phyloP scores from a whole-genome alignment of 768 basidiomycete species.

The Kwoniella sp. region DNA sequence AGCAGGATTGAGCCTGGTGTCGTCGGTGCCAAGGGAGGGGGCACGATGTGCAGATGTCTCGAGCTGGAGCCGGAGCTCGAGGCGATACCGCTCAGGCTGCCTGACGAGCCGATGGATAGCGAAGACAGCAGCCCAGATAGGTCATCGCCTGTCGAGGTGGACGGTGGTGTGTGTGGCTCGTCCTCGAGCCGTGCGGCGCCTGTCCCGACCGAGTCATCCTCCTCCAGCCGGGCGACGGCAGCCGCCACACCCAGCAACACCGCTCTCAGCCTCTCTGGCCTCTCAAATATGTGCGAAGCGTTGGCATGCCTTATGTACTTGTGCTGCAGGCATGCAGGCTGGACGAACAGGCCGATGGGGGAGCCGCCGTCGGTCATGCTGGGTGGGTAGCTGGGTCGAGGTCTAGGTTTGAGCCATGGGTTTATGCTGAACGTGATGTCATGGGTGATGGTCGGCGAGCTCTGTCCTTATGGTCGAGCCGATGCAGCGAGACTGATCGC shows the following conservation, averaged over 20 bases:
- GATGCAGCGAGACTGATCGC: no score
- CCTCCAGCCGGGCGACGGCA: conserved; percentile 68
- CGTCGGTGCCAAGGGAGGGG: conserved; percentile 17
- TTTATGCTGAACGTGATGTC: neutral
- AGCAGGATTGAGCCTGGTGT: conserved; percentile 37
- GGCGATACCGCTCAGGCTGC: no score
- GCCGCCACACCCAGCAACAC: conserved; percentile 77
- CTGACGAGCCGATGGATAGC: conserved; percentile 10
- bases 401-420: no score
- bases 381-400: no score
- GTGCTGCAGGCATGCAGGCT: conserved; percentile 49
- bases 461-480: no score
- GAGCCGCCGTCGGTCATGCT: no score
- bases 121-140: conserved; percentile 28
- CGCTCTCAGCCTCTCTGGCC: conserved; percentile 81
- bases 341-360: conserved; percentile 47
- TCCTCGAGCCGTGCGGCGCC: neutral
- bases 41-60: conserved; percentile 22
- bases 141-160: conserved; percentile 24
- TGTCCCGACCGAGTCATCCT: conserved; percentile 20
- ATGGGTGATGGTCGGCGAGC: neutral
- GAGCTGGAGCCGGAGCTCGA: conserved; percentile 10
- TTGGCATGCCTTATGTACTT: conserved; percentile 71
- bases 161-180: neutral
- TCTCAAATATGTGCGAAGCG: conserved; percentile 73